Evolutionary conservation across 1,284 basidiomycete species (phyloP).

Genomic region (Mrakiaceae sp.): DNA sequence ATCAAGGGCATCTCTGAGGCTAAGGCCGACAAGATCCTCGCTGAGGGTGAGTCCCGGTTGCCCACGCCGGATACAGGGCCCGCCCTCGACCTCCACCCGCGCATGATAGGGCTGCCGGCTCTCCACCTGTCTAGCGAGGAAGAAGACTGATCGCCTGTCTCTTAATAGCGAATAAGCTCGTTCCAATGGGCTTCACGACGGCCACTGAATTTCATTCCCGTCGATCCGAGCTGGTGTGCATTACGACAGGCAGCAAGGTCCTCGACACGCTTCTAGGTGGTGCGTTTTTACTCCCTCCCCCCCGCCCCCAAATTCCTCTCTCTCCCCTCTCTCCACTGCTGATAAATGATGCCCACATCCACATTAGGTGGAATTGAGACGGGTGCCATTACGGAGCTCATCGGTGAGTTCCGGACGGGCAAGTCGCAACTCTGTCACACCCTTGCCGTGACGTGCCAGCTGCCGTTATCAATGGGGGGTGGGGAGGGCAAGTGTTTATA

Average conservation of each 20-base stretch:
- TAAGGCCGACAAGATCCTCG: constrained; percentile 93
- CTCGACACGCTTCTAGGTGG: constrained; percentile 92
- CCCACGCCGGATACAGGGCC: background rate
- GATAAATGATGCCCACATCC: background rate
- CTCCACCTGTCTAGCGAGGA: background rate
- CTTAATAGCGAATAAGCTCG: constrained; percentile 74
- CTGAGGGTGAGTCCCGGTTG: constrained; percentile 54
- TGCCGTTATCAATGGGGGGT: constrained; percentile 94
- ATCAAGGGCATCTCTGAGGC: constrained; percentile 97
- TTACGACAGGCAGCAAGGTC: constrained; percentile 93
- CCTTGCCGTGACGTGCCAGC: constrained; percentile 93
- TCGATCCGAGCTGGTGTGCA: constrained; percentile 90
- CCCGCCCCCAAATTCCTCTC: background rate
- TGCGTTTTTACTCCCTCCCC: constrained; percentile 31
- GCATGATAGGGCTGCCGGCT: background rate
- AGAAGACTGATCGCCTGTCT: background rate
- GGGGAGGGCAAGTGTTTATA: constrained; percentile 98
- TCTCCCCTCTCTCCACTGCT: background rate
- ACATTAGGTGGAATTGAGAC: constrained; percentile 84
- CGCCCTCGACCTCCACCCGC: background rate
- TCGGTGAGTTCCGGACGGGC: constrained; percentile 97
- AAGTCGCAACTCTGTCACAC: constrained; percentile 99
- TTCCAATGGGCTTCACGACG: constrained; percentile 95
- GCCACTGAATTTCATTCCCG: constrained; percentile 95
- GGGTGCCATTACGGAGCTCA: constrained; percentile 94